Conservation (phyloP, 345 rosid genomes). For the Sisymbrium irio region DNA sequence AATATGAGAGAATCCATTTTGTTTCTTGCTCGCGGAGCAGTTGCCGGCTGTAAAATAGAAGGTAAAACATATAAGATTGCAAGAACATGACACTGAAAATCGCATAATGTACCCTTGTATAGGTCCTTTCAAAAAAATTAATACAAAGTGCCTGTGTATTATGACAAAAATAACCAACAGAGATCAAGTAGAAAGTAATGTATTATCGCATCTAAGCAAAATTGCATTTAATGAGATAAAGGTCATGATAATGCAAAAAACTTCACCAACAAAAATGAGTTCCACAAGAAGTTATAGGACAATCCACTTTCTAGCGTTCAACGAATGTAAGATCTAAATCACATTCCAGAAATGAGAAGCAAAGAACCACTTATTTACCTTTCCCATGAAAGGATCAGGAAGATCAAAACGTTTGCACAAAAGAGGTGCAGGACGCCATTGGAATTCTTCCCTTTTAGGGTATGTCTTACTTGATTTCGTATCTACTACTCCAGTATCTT, state of each 20-base stretch:
- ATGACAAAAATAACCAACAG: slow-evolving; percentile 1
- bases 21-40: slow-evolving; percentile 72
- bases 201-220: neutral
- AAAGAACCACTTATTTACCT: slow-evolving; percentile 48
- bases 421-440: slow-evolving; percentile 86
- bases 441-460: slow-evolving; percentile 90
- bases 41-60: slow-evolving; percentile 60
- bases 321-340: neutral
- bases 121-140: neutral
- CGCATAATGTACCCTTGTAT: neutral
- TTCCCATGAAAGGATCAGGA: slow-evolving; percentile 89
- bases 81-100: slow-evolving; percentile 6
- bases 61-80: neutral
- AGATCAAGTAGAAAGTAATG: neutral
- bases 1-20: slow-evolving; percentile 87
- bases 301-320: neutral
- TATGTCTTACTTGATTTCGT: slow-evolving; percentile 37
- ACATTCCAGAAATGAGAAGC: neutral
- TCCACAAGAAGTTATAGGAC: neutral
- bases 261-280: neutral
- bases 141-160: neutral
- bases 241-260: neutral
- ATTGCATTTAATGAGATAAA: neutral
- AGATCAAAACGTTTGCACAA: slow-evolving; percentile 98
- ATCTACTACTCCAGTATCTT: slow-evolving; percentile 52